Conservation (phyloP, 2,329 filamentous ascomycete genomes). For the Hypoxylon sp. region DNA sequence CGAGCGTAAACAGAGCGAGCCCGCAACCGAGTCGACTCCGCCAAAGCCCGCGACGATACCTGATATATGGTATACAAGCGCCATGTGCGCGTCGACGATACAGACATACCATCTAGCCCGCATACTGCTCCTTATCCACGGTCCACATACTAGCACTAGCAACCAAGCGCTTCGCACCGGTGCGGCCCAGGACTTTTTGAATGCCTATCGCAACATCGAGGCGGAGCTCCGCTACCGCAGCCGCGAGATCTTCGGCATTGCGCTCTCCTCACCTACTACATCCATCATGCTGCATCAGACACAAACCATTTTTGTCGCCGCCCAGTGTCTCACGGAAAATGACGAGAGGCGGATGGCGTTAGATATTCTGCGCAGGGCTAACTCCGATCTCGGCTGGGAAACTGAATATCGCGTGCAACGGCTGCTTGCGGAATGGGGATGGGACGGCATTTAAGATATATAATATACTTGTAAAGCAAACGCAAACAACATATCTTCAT, state of each 20-base stretch:
- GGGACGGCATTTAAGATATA: too few species aligned
- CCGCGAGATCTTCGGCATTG: slow-evolving; percentile 3
- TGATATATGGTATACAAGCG: slow-evolving; percentile 12
- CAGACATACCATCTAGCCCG: slow-evolving; percentile 9
- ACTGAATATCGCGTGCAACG: slow-evolving; percentile 1
- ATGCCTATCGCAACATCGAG: slow-evolving; percentile 1
- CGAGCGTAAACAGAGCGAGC: background rate
- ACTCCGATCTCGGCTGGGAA: slow-evolving; percentile 3
- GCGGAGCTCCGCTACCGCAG: slow-evolving; percentile 5
- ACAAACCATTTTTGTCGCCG: background rate
- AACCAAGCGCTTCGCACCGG: background rate
- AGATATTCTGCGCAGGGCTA: slow-evolving; percentile 2
- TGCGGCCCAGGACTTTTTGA: background rate
- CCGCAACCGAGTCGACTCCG: slow-evolving; percentile 8
- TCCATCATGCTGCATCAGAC: slow-evolving; percentile 3
- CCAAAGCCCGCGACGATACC: slow-evolving; percentile 4
- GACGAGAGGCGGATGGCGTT: slow-evolving; percentile 2
- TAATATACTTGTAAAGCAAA: background rate
- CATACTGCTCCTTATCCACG: slow-evolving; percentile 1
- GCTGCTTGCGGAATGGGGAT: slow-evolving; percentile 4
- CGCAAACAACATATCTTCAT: background rate
- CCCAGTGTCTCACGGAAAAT: background rate
- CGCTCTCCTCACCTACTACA: background rate
- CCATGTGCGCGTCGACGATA: slow-evolving; percentile 10
- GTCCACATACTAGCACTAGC: background rate